These are phyloP conservation scores for Rhizomucor pusillus DNA, from an alignment of 371 early-diverging fungal species.

Conservation along the genomic window DNA sequence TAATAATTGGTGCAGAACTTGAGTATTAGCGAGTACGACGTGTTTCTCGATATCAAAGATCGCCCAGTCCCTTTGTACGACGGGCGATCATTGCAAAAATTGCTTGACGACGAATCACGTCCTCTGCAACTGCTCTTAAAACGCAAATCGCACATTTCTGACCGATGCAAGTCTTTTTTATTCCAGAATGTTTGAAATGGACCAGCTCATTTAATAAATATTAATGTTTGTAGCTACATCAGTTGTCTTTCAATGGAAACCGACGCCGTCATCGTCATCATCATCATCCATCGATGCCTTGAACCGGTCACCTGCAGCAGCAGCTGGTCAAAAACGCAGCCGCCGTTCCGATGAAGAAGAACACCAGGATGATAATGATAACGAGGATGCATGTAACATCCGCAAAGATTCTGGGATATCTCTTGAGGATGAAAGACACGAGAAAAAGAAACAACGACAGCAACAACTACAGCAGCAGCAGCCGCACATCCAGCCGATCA, in stretches of 20 bases:
- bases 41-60: slow-evolving; percentile 10
- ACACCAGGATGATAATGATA: not conserved
- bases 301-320: no score
- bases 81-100: slow-evolving; percentile 15
- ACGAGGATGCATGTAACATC: no score
- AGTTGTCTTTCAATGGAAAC: slow-evolving; percentile 12
- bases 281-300: no score
- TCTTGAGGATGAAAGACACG: slow-evolving; percentile 2
- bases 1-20: slow-evolving; percentile 2
- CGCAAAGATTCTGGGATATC: no score
- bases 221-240: slow-evolving; percentile 13
- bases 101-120: no score
- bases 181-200: no score
- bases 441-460: slow-evolving; percentile 13
- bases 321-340: no score
- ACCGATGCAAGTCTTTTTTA: slow-evolving; percentile 5
- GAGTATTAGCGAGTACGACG: slow-evolving; percentile 12
- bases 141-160: slow-evolving; percentile 3
- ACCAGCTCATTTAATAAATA: no score
- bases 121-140: no score
- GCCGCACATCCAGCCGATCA: slow-evolving; percentile 5
- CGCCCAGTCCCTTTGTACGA: slow-evolving; percentile 10
- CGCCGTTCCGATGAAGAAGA: no score
- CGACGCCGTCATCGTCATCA: not conserved
- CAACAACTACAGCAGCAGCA: no score